Evolutionary conservation across 768 basidiomycete species (phyloP).

Genomic region (Sistotremastrum niveocremeum): DNA sequence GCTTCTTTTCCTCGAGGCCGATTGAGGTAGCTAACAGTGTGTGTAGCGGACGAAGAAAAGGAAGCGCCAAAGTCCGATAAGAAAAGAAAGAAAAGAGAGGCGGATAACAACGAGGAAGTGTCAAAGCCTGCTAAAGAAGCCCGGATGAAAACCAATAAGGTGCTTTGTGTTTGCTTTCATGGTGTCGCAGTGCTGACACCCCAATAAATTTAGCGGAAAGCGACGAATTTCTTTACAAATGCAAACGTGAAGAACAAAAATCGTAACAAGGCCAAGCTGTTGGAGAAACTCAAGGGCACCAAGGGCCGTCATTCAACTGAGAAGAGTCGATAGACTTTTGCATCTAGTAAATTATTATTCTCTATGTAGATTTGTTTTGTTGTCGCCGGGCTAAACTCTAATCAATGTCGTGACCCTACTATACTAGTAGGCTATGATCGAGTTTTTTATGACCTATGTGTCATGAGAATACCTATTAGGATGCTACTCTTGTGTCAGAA

Average conservation of each 20-base stretch:
- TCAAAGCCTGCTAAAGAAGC: constrained; percentile 39
- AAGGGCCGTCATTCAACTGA: too few species aligned
- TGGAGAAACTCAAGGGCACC: background rate
- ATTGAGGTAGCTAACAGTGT: constrained; percentile 11
- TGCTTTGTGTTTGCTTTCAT: constrained; percentile 14
- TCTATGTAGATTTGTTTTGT: too few species aligned
- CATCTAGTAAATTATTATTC: too few species aligned
- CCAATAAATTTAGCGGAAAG: constrained; percentile 47
- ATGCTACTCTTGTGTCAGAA: too few species aligned
- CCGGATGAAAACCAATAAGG: constrained; percentile 93
- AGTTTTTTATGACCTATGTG: too few species aligned
- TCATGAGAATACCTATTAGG: too few species aligned
- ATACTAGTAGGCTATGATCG: too few species aligned
- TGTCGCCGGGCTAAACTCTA: too few species aligned
- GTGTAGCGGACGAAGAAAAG: constrained; percentile 15
- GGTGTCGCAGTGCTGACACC: background rate
- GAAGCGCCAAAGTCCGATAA: constrained; percentile 12
- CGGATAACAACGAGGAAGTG: constrained; percentile 22
- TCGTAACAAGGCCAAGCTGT: constrained; percentile 30
- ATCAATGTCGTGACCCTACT: too few species aligned
- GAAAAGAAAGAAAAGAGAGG: constrained; percentile 13
- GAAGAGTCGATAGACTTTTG: too few species aligned
- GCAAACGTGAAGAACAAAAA: constrained; percentile 86
- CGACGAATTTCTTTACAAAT: constrained; percentile 75
- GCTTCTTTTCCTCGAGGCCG: constrained; percentile 9